Evolutionary conservation across 208 protist species (phyloP).

Genomic region (Leishmania guyanensis): DNA sequence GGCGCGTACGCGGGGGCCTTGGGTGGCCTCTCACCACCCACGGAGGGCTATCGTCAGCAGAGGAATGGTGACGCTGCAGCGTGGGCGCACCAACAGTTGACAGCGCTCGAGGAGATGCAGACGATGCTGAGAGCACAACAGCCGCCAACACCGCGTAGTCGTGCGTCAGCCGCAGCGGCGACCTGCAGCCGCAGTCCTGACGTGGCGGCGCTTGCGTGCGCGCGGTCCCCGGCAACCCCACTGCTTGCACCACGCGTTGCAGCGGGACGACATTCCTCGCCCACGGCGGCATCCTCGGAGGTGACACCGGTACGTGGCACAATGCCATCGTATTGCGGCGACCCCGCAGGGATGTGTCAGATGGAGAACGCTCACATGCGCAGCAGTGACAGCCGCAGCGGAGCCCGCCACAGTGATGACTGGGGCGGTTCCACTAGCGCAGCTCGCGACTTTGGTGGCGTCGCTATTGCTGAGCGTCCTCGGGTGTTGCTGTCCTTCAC

Average conservation of each 20-base stretch:
- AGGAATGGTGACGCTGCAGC: conserved; percentile 2
- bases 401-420: not conserved
- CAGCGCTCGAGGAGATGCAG: conserved; percentile 30
- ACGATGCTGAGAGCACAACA: conserved; percentile 27
- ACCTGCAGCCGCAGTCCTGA: not conserved
- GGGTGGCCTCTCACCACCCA: not conserved
- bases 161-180: conserved; percentile 2
- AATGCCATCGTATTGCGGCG: not conserved
- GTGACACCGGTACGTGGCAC: not conserved
- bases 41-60: not conserved
- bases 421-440: not conserved
- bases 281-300: not conserved
- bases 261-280: not conserved
- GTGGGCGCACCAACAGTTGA: conserved; percentile 33
- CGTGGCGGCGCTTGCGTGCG: not conserved
- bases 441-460: not conserved
- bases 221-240: conserved; percentile 6
- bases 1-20: not conserved
- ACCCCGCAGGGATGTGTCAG: conserved; percentile 1
- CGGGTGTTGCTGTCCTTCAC: conserved; percentile 5
- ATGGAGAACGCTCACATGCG: conserved; percentile 1
- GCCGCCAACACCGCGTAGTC: conserved; percentile 25
- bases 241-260: not conserved
- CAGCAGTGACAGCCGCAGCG: not conserved
- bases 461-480: not conserved